phyloP scores from a whole-genome alignment of 1,139 yeast genomes.

The Scheffersomyces cryptocercus region DNA sequence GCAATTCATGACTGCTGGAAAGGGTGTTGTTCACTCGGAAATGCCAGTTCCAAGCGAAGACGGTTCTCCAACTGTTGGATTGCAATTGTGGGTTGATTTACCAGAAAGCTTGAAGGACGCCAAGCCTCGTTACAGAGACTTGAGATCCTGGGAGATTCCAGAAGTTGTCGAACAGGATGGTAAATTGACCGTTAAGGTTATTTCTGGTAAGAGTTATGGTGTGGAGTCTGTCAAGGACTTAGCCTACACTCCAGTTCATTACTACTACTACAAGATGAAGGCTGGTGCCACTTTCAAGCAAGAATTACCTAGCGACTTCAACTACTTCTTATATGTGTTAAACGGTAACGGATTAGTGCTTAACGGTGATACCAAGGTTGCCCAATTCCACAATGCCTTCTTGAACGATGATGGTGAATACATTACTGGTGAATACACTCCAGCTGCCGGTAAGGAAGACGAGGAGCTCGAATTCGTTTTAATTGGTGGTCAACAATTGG shows the following conservation, averaged over 20 bases:
- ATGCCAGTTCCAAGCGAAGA: conserved; percentile 72
- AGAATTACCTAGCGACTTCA: conserved; percentile 60
- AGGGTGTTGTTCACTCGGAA: conserved; percentile 83
- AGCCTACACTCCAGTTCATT: conserved; percentile 83
- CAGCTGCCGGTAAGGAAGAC: conserved; percentile 11
- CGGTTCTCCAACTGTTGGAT: conserved; percentile 62
- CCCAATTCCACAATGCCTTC: conserved; percentile 57
- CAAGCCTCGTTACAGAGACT: conserved; percentile 80
- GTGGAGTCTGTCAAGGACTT: conserved; percentile 71
- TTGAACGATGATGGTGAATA: conserved; percentile 66
- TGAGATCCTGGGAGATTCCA: conserved; percentile 73
- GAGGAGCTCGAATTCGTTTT: conserved; percentile 58
- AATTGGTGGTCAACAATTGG: conserved; percentile 74
- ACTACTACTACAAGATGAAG: conserved; percentile 65
- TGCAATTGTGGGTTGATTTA: conserved; percentile 92
- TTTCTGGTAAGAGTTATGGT: conserved; percentile 78
- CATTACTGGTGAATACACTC: conserved; percentile 41
- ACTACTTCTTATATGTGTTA: conserved; percentile 70
- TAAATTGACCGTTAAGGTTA: conserved; percentile 67
- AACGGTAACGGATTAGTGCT: conserved; percentile 59
- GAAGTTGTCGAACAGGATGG: conserved; percentile 62
- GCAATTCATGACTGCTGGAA: conserved; percentile 95
- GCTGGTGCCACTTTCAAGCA: conserved; percentile 73
- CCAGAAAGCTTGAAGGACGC: conserved; percentile 69
- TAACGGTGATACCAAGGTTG: conserved; percentile 41